These are phyloP conservation scores for Pontederia paniculata DNA, from an alignment of 176 grass and related monocot genomes.

Conservation along the genomic window DNA sequence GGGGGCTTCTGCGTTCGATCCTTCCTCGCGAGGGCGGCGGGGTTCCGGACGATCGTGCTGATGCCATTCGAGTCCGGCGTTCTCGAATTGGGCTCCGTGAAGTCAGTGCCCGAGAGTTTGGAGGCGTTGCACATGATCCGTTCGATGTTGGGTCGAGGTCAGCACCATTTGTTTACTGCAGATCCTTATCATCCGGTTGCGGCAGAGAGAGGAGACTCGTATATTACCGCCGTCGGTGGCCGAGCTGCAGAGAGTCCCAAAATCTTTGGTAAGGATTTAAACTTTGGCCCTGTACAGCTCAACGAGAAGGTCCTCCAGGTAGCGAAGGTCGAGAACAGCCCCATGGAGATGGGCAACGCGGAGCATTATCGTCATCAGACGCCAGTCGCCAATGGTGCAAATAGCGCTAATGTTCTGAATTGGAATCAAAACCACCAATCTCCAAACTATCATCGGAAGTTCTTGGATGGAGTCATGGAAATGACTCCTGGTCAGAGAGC, in stretches of 20 bases:
- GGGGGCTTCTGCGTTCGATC: conserved; percentile 41
- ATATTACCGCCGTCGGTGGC: background rate
- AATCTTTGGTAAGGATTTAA: conserved; percentile 44
- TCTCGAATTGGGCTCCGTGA: conserved; percentile 61
- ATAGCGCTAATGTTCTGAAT: conserved; percentile 5
- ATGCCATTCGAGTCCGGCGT: conserved; percentile 57
- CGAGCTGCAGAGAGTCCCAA: conserved; percentile 19
- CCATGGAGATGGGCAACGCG: background rate
- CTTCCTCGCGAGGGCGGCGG: conserved; percentile 46
- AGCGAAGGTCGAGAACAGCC: background rate
- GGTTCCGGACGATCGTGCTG: conserved; percentile 56
- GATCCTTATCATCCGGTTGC: background rate
- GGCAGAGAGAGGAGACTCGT: background rate
- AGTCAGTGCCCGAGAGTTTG: conserved; percentile 35
- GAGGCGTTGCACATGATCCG: conserved; percentile 36
- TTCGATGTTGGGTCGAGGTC: conserved; percentile 15
- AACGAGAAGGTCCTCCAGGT: background rate
- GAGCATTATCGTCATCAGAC: conserved; percentile 5
- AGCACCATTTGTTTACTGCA: background rate
- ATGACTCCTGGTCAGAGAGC: background rate
- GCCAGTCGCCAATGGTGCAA: conserved; percentile 10
- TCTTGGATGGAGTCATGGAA: background rate
- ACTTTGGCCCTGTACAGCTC: background rate
- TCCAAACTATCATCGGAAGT: too few relatives aligned
- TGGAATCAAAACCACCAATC: background rate